A percentile compares a stretch with the other conserved stretches of the same genome.
Conservation (phyloP, 75 land plant species). For the Cunninghamia lanceolata region DNA sequence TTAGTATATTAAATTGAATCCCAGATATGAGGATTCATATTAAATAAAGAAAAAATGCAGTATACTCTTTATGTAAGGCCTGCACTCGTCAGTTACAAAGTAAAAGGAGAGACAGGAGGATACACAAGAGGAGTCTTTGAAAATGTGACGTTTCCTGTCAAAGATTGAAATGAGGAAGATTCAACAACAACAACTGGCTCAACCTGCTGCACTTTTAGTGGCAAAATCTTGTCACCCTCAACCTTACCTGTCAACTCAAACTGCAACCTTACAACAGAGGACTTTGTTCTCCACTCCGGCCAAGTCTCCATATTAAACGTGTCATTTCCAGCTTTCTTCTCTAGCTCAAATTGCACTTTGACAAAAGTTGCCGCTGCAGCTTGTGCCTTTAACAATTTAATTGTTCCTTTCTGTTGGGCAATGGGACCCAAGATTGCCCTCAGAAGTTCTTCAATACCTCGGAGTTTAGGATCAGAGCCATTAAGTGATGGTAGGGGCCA, state of each 20-base stretch:
- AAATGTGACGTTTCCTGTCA: conserved; percentile 49
- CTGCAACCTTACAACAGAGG: conserved; percentile 53
- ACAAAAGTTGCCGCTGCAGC: conserved; percentile 77
- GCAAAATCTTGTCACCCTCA: conserved; percentile 68
- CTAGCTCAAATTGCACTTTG: conserved; percentile 78
- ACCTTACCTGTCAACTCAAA: conserved; percentile 88
- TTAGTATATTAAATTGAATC: background rate
- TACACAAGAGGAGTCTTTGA: conserved; percentile 31
- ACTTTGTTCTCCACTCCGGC: conserved; percentile 94
- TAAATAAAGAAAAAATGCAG: too few relatives aligned
- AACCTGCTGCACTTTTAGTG: conserved; percentile 57
- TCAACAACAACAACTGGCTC: conserved; percentile 48
- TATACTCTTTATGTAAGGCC: background rate
- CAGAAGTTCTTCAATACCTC: conserved; percentile 69
- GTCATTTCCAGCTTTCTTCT: conserved; percentile 44
- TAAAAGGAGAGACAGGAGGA: conserved; percentile 53
- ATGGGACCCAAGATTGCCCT: conserved; percentile 50
- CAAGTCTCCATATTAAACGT: conserved; percentile 18
- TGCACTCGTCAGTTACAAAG: conserved; percentile 32
- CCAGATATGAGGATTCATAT: background rate
- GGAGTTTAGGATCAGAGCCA: conserved; percentile 60
- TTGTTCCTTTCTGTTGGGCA: conserved; percentile 59
- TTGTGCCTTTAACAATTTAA: conserved; percentile 75
- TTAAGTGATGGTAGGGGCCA: conserved; percentile 94
- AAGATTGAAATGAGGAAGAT: conserved; percentile 24